Evolutionary conservation across 2,329 filamentous ascomycete genomes (phyloP).

Genomic region (Fusarium verticillioides): DNA sequence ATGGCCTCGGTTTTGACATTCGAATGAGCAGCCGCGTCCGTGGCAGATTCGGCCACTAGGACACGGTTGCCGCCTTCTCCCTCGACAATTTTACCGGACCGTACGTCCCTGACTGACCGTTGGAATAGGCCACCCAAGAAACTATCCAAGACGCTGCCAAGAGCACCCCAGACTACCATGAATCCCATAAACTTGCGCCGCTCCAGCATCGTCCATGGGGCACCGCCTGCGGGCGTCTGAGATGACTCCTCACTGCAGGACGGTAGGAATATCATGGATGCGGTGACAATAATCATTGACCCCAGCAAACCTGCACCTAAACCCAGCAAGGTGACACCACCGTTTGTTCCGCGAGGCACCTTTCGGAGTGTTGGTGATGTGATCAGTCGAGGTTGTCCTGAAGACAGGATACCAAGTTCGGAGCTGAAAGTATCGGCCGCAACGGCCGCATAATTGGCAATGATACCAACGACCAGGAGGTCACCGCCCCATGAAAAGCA

Average conservation of each 20-base stretch:
- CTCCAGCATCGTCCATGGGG: constrained; percentile 61
- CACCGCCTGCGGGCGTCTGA: constrained; percentile 54
- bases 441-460: constrained; percentile 89
- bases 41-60: constrained; percentile 55
- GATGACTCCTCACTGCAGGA: constrained; percentile 66
- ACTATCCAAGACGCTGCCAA: constrained; percentile 89
- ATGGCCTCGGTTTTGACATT: constrained; percentile 56
- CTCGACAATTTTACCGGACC: constrained; percentile 89
- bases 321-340: constrained; percentile 83
- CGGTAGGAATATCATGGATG: constrained; percentile 74
- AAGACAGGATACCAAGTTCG: constrained; percentile 91
- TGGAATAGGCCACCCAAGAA: constrained; percentile 87
- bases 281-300: constrained; percentile 74
- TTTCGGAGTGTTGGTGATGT: constrained; percentile 79
- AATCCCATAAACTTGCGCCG: constrained; percentile 62
- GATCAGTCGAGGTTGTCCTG: constrained; percentile 81
- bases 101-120: constrained; percentile 84
- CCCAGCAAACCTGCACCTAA: constrained; percentile 79
- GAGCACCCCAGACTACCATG: constrained; percentile 76
- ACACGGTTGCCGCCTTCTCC: constrained; percentile 77
- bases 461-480: constrained; percentile 71
- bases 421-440: constrained; percentile 95
- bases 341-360: constrained; percentile 93
- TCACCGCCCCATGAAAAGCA: constrained; percentile 73
- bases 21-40: constrained; percentile 42